phyloP scores from a whole-genome alignment of 2,329 filamentous ascomycete genomes.

The Stromatinia cepivora region DNA sequence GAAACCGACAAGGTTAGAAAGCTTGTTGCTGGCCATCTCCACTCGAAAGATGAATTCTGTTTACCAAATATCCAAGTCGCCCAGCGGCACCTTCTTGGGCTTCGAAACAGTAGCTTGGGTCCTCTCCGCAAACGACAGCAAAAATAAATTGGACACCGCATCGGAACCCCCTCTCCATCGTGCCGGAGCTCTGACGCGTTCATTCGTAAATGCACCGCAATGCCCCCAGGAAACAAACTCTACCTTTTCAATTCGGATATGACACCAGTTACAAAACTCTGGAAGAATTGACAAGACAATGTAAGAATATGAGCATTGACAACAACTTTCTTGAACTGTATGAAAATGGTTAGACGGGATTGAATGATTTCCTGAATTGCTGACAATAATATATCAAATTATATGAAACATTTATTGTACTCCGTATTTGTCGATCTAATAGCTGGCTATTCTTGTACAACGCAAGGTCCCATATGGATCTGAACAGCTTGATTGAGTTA shows the following conservation, averaged over 20 bases:
- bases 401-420: not conserved
- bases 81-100: not conserved
- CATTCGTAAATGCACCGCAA: not conserved
- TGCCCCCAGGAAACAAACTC: not conserved
- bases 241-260: not conserved
- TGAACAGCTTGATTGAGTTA: not conserved
- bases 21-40: not conserved
- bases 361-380: too few species aligned
- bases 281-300: not conserved
- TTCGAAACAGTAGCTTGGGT: not conserved
- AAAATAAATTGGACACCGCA: too few species aligned
- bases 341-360: not conserved
- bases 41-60: not conserved
- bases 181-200: too few species aligned
- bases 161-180: too few species aligned
- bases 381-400: not conserved
- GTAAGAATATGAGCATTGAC: not conserved
- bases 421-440: not conserved
- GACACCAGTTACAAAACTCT: not conserved
- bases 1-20: not conserved
- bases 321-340: not conserved
- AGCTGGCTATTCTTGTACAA: not conserved
- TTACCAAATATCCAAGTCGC: not conserved
- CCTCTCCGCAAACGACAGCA: not conserved
- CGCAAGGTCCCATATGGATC: constrained; percentile 9